Base-by-base conservation (phyloP, 2,329 filamentous ascomycete genomes). In the Neofusicoccum parvum region DNA sequence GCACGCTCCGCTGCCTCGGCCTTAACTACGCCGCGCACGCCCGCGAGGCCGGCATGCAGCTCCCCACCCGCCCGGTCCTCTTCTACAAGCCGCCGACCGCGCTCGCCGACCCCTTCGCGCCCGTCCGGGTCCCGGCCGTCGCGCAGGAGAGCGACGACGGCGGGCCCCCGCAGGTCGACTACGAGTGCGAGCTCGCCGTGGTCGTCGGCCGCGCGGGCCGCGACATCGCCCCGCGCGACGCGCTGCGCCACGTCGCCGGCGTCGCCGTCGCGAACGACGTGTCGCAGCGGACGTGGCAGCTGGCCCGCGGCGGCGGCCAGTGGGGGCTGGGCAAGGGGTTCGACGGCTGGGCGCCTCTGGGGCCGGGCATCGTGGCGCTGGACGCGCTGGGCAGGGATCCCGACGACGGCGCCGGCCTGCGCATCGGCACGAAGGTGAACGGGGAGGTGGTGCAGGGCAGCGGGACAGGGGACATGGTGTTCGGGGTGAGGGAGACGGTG, bases 121-220 rank as follows among this genome's bases (percentile, higher is more conserved):
- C 87, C 1, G 89, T 92, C 62, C 89, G 89, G 2, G 82, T 94
- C 41, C 86, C 87, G 23, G 72, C 78, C 2, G 79, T 90, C 67
- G 90, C 89, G 0, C 90, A 92, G 76, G 82, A 51, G 14, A 51
- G 20, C 27, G 27, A 36, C 48, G 12, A 15, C 2, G 46, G 46
- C 20, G 23, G 88, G 67, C 82, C 82, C 54, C 80, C 81, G n/a
- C 88, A 88, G 0, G 79, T 92, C 17, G 91, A 94, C 78, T 94
- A 94, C 76, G 91, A 94, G 78, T 92, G 90, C 74, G 91, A 94
- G 79, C 83, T 94, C 6, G 89, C 92, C 14, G 82, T 87, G 43
- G 81, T 94, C 9, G 92, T 94, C 68, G 89, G 90, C 27, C 89
- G 88, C 76, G 80, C 85, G 67, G 89, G 87, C 67, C 78, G 80